phyloP scores from a whole-genome alignment of 2,329 filamentous ascomycete species.

The Arthrobotrys musiformis region DNA sequence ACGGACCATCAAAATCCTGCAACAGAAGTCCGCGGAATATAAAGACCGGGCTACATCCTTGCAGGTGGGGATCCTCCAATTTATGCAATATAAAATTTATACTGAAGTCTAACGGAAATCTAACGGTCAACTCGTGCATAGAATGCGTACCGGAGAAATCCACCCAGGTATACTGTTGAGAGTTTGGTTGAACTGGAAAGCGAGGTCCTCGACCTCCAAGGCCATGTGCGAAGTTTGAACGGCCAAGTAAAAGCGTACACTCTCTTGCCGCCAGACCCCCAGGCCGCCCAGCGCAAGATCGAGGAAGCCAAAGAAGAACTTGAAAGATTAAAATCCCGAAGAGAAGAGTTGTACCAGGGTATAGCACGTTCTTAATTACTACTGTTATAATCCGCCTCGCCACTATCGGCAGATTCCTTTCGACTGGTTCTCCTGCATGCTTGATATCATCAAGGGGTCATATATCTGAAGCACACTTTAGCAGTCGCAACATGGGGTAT shows the following conservation, averaged over 20 bases:
- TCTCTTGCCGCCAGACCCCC: slow-evolving; percentile 76
- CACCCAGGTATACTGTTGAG: slow-evolving; percentile 67
- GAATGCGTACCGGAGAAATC: slow-evolving; percentile 56
- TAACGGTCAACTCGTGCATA: neutral
- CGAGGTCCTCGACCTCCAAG: slow-evolving; percentile 69
- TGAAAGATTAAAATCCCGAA: slow-evolving; percentile 69
- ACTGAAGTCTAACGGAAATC: slow-evolving; percentile 3
- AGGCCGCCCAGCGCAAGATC: slow-evolving; percentile 76
- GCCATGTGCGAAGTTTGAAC: slow-evolving; percentile 71
- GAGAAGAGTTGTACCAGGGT: slow-evolving; percentile 80
- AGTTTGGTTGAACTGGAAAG: slow-evolving; percentile 71
- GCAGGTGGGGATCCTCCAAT: slow-evolving; percentile 56
- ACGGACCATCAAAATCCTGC: slow-evolving; percentile 75
- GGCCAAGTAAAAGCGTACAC: slow-evolving; percentile 73
- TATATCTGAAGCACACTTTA: slow-evolving; percentile 20
- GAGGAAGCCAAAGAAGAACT: slow-evolving; percentile 75
- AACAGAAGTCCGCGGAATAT: slow-evolving; percentile 75
- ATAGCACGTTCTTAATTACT: slow-evolving; percentile 63
- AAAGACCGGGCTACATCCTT: slow-evolving; percentile 67
- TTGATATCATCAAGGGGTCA: slow-evolving; percentile 19
- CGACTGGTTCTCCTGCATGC: neutral
- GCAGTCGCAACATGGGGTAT: slow-evolving; percentile 29
- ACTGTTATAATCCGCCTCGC: neutral
- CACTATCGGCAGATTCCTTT: neutral
- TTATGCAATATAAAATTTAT: slow-evolving; percentile 11